Evolutionary conservation across 148 eudicot species (phyloP), one percentile per base, ranked within the genome.

Genomic region (Vaccinium macrocarpon): DNA sequence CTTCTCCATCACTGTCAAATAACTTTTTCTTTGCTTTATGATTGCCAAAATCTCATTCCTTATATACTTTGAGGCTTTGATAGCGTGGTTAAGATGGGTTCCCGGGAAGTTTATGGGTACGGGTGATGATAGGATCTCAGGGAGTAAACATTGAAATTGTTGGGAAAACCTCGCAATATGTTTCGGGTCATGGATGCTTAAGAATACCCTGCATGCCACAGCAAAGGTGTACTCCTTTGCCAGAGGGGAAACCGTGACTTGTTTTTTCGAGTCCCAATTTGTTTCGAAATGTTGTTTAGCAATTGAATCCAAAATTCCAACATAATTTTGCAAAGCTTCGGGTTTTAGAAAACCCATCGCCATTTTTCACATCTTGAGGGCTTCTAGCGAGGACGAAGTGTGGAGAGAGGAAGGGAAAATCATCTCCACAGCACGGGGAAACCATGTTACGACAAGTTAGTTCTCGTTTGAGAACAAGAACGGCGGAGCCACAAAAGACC

Each of bases 401-500:
- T 77, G 5, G 11, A 88, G 16, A 27, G 92, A 85, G 12, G 48
- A 59, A 0, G 86, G 89, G 15, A 90, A 88, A 50, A 91, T 66
- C 82, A 84, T 89, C 52, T 84, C 85, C 10, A 88, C 89, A 0
- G 93, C 82, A 5, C 76, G 73, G 8, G 93, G 93, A 88, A 92
- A 90, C 92, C 92, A 91, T 0, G 85, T 35, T 0, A 72, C 50
- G 12, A 91, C 92, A 35, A 85, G 68, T 85, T 91, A 90, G 76
- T 85, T 88, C 81, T 91, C 93, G 87, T 91, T 90, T 2, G 85
- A 84, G 79, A 89, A 90, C 84, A 91, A 48, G 78, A 91, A 88
- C 85, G 0, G 83, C 86, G 1, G 87, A 56, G 3, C 93, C 92
- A 12, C 86, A 84, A 4, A 91, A 18, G 52, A 90, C 90, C 0